Percentiles rank a stretch among this genome's conserved stretches.
Conservation (phyloP, 306 rosid species). For the Sesbania bispinosa region DNA sequence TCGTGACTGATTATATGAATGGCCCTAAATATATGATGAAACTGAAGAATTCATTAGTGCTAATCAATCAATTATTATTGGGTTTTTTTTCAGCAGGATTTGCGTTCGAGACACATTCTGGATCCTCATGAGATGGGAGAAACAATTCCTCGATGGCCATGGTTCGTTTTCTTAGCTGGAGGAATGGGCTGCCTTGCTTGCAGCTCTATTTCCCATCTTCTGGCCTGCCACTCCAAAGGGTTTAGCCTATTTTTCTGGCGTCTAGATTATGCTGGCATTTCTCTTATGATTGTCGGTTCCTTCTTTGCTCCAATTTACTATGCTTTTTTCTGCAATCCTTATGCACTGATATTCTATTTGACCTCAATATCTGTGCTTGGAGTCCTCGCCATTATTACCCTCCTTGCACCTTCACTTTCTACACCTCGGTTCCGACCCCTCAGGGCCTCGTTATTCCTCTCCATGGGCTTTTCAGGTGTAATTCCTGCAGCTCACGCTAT, state of each 20-base stretch:
- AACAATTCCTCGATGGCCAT: constrained; percentile 74
- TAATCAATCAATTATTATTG: too few relatives aligned
- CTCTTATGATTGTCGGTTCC: constrained; percentile 84
- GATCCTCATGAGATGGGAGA: constrained; percentile 29
- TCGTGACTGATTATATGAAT: too few relatives aligned
- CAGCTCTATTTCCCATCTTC: constrained; percentile 80
- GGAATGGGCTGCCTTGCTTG: constrained; percentile 84
- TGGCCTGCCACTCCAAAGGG: constrained; percentile 80
- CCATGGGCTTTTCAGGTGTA: constrained; percentile 92
- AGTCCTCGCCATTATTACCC: constrained; percentile 51
- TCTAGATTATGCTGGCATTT: constrained; percentile 86
- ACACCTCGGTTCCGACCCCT: constrained; percentile 57
- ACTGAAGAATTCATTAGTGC: background rate
- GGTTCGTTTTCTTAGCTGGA: constrained; percentile 77
- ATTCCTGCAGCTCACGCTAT: constrained; percentile 74
- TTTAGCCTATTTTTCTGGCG: constrained; percentile 82
- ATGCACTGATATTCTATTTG: constrained; percentile 57
- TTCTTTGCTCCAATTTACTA: constrained; percentile 91
- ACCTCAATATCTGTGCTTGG: constrained; percentile 68
- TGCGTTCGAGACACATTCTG: constrained; percentile 33
- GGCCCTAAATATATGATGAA: background rate
- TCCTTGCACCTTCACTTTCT: constrained; percentile 68
- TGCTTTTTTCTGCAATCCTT: constrained; percentile 63
- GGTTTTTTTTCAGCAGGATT: constrained; percentile 35
- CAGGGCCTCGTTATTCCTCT: constrained; percentile 64